Conservation (phyloP, 2,329 filamentous ascomycete genomes). For the Chaetomium globosum region DNA sequence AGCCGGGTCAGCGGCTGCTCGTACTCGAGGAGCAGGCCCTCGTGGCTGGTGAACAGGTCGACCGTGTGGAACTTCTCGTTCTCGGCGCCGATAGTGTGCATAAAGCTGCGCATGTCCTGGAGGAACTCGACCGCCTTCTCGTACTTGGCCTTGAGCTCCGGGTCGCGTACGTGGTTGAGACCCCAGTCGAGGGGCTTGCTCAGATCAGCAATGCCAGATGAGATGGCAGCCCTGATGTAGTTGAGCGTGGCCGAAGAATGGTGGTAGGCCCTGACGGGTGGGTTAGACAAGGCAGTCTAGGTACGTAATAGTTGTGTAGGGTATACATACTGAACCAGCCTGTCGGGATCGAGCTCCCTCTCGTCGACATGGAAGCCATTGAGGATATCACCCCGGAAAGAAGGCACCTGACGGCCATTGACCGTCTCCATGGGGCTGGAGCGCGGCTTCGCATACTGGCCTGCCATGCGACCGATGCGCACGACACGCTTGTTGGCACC, state of each 20-base stretch:
- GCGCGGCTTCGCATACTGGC: conserved; percentile 94
- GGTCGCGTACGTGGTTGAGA: conserved; percentile 85
- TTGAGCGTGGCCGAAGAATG: conserved; percentile 94
- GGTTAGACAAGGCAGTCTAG: background rate
- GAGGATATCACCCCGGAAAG: conserved; percentile 92
- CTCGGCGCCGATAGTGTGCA: conserved; percentile 87
- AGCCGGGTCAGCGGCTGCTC: conserved; percentile 83
- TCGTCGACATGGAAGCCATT: conserved; percentile 83
- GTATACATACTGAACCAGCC: conserved; percentile 67
- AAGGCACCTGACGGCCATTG: conserved; percentile 78
- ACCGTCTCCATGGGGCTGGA: conserved; percentile 84
- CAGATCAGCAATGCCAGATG: conserved; percentile 88
- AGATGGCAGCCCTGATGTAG: conserved; percentile 80
- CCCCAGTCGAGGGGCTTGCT: conserved; percentile 95
- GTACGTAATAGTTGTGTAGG: background rate
- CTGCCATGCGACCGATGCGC: conserved; percentile 92
- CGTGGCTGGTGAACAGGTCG: conserved; percentile 93
- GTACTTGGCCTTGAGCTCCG: conserved; percentile 83
- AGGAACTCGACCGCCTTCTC: conserved; percentile 81
- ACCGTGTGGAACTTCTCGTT: conserved; percentile 84
- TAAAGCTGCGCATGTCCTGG: conserved; percentile 88
- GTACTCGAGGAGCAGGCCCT: conserved; percentile 91
- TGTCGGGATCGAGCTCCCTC: conserved; percentile 76
- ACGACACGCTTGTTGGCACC: conserved; percentile 80
- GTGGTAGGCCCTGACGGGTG: conserved; percentile 73